Conservation (phyloP, 441 rosid species). For the Sinapis alba region DNA sequence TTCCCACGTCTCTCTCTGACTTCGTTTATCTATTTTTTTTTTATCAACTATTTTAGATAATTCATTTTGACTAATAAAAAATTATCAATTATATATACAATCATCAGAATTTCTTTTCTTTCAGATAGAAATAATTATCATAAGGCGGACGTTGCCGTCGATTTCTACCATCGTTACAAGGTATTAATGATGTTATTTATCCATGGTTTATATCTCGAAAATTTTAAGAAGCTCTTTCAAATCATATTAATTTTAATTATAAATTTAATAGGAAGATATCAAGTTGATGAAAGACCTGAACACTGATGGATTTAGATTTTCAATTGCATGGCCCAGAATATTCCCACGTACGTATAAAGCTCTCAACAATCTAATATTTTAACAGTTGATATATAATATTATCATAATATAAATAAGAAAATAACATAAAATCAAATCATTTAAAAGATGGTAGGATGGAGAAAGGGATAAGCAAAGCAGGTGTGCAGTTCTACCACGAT, state of each 20-base stretch:
- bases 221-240: neutral
- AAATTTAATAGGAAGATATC: conserved; percentile 43
- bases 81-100: neutral
- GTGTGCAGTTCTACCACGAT: conserved; percentile 47
- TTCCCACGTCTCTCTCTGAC: conserved; percentile 52
- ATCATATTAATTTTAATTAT: neutral
- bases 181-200: neutral
- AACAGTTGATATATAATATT: no score
- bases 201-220: neutral
- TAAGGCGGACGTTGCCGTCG: conserved; percentile 42
- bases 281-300: conserved; percentile 42
- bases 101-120: neutral
- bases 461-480: conserved; percentile 48
- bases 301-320: conserved; percentile 51
- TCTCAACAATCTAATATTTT: no score
- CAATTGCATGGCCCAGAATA: conserved; percentile 57
- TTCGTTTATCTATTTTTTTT: neutral
- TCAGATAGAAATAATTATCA: conserved; percentile 37
- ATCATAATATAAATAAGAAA: no score
- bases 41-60: neutral
- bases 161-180: conserved; percentile 46
- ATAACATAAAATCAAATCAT: neutral
- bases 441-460: conserved; percentile 48
- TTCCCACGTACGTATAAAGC: no score
- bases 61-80: neutral